Conservation (phyloP, 768 basidiomycete genomes). For the Phlebiopsis flavidoalba region DNA sequence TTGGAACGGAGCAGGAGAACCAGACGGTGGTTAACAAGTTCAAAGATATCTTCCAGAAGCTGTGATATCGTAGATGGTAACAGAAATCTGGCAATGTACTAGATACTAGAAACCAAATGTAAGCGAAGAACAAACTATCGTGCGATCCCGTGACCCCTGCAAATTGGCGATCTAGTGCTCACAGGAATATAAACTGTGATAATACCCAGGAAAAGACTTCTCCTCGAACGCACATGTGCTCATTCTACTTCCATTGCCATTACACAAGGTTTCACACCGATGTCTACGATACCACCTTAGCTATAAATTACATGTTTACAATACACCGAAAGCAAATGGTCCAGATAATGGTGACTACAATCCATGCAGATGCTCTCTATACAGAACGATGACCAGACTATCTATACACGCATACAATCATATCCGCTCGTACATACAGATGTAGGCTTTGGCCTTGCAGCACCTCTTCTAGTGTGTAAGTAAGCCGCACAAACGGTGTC, state of each 20-base stretch:
- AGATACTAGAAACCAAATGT: background rate
- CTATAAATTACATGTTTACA: background rate
- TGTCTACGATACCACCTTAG: background rate
- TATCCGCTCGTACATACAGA: slow-evolving; percentile 87
- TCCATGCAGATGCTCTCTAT: background rate
- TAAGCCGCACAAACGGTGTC: slow-evolving; percentile 81
- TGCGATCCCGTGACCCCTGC: no score
- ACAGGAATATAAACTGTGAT: no score
- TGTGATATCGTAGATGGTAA: slow-evolving; percentile 10
- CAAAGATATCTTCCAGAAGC: slow-evolving; percentile 37
- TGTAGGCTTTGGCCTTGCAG: slow-evolving; percentile 87
- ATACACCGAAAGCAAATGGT: background rate
- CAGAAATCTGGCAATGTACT: background rate
- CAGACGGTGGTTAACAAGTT: slow-evolving; percentile 50
- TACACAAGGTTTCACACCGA: no score
- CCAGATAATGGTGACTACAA: background rate
- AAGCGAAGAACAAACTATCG: background rate
- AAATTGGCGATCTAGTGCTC: no score
- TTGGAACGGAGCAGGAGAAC: slow-evolving; percentile 85
- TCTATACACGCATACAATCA: slow-evolving; percentile 17
- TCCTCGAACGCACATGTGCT: no score
- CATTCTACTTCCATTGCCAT: no score
- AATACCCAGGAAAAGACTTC: no score
- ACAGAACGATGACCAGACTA: background rate
- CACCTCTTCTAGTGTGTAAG: slow-evolving; percentile 84